Percentiles rank a stretch among this genome's conserved stretches.
Evolutionary conservation across 2,329 filamentous ascomycete species (phyloP).

Genomic region (Septoria petroselini): DNA sequence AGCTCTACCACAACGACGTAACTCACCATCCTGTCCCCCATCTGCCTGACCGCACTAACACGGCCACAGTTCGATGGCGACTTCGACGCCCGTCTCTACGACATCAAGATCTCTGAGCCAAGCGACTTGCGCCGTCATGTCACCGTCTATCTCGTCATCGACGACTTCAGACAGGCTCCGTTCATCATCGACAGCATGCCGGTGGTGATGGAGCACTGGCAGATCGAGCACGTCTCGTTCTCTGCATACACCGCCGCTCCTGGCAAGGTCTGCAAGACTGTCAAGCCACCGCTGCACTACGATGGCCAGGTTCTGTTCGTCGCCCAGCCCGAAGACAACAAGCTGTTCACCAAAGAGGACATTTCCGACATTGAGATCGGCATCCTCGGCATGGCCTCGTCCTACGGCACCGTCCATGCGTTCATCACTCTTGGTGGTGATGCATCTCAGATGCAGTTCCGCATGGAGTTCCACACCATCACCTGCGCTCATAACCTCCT

Average conservation of each 20-base stretch:
- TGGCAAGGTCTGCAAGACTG: neutral
- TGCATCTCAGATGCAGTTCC: conserved; percentile 24
- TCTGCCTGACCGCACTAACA: conserved; percentile 19
- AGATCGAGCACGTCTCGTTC: conserved; percentile 15
- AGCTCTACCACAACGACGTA: conserved; percentile 21
- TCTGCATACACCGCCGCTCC: conserved; percentile 5
- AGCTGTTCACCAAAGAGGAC: conserved; percentile 19
- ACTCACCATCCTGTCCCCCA: conserved; percentile 6
- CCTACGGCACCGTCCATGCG: conserved; percentile 28
- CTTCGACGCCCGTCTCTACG: conserved; percentile 16
- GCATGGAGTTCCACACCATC: conserved; percentile 33
- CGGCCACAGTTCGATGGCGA: conserved; percentile 23
- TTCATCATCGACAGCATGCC: neutral
- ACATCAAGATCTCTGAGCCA: conserved; percentile 10
- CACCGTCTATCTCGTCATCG: conserved; percentile 37
- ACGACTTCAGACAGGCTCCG: conserved; percentile 39
- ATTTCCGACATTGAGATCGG: conserved; percentile 5
- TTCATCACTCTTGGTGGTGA: conserved; percentile 20
- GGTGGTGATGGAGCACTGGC: conserved; percentile 12
- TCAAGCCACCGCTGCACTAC: neutral
- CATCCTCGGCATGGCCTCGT: conserved; percentile 20
- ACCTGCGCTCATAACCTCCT: conserved; percentile 25
- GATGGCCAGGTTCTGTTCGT: conserved; percentile 34
- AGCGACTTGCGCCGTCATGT: conserved; percentile 3
- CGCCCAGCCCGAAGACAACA: conserved; percentile 16